Conservation (phyloP, 495 filamentous ascomycete genomes). For the Neurospora sp. region DNA sequence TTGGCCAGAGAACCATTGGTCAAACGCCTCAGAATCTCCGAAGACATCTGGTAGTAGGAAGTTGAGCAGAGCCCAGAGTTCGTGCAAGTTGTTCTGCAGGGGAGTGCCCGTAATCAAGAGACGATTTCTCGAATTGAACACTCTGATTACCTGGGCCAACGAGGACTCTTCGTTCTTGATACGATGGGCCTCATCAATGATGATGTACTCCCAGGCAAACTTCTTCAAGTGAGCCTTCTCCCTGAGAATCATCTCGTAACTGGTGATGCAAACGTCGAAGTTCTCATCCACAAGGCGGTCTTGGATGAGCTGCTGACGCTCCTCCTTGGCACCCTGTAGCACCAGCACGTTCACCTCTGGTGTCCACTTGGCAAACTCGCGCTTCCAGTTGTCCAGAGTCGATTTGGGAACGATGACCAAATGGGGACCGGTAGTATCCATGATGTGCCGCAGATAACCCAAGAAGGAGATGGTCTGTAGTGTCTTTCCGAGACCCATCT, state of each 20-base stretch:
- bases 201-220: slow-evolving; percentile 99
- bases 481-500: slow-evolving; percentile 95
- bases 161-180: slow-evolving; percentile 99
- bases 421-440: slow-evolving; percentile 85
- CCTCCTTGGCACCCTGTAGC: slow-evolving; percentile 90
- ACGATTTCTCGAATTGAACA: slow-evolving; percentile 94
- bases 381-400: slow-evolving; percentile 96
- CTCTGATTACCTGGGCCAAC: slow-evolving; percentile 88
- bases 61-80: slow-evolving; percentile 97
- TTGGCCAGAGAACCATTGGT: slow-evolving; percentile 92
- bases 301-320: slow-evolving; percentile 78
- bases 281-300: slow-evolving; percentile 81
- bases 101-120: slow-evolving; percentile 96
- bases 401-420: slow-evolving; percentile 92
- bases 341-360: slow-evolving; percentile 93
- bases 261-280: slow-evolving; percentile 37
- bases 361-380: slow-evolving; percentile 89
- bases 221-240: slow-evolving; percentile 95
- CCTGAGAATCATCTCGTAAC: slow-evolving; percentile 52
- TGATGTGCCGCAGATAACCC: slow-evolving; percentile 85
- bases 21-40: slow-evolving; percentile 94
- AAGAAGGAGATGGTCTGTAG: slow-evolving; percentile 84
- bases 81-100: slow-evolving; percentile 96
- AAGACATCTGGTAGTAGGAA: slow-evolving; percentile 97
- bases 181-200: slow-evolving; percentile 97